Evolutionary conservation across 257 asterid genomes (phyloP).

Genomic region (Primulina eburnea): DNA sequence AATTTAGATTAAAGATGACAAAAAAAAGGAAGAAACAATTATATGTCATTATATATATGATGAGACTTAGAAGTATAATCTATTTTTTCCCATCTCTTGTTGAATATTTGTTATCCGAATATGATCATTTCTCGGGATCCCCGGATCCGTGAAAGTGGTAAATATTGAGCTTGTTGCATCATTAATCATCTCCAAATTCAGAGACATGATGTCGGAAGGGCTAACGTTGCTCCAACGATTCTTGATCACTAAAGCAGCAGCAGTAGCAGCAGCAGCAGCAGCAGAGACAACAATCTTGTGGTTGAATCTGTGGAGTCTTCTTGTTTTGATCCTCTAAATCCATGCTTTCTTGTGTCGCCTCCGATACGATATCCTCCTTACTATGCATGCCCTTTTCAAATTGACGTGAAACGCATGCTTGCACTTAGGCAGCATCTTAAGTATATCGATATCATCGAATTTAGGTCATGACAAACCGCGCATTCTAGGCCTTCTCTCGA

Average conservation of each 20-base stretch:
- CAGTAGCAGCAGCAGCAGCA: background rate
- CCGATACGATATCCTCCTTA: background rate
- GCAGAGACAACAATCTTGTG: background rate
- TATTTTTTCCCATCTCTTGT: background rate
- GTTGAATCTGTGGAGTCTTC: background rate
- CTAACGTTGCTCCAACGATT: background rate
- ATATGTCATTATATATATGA: too few relatives aligned
- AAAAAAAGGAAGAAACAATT: too few relatives aligned
- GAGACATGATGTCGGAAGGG: background rate
- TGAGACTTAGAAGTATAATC: too few relatives aligned
- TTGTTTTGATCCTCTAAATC: background rate
- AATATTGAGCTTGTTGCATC: background rate
- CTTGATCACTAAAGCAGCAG: background rate
- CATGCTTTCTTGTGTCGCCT: background rate
- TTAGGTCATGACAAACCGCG: constrained; percentile 61
- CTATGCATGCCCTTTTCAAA: background rate
- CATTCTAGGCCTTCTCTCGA: constrained; percentile 51
- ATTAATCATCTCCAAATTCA: background rate
- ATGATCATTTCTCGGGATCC: background rate
- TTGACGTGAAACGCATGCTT: constrained; percentile 56
- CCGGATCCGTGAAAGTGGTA: too few relatives aligned
- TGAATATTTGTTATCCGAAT: background rate
- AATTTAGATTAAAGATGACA: too few relatives aligned
- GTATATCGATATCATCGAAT: constrained; percentile 51
- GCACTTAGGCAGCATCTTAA: constrained; percentile 60